phyloP scores from a whole-genome alignment of 257 asterid species.

The Vinca minor region DNA sequence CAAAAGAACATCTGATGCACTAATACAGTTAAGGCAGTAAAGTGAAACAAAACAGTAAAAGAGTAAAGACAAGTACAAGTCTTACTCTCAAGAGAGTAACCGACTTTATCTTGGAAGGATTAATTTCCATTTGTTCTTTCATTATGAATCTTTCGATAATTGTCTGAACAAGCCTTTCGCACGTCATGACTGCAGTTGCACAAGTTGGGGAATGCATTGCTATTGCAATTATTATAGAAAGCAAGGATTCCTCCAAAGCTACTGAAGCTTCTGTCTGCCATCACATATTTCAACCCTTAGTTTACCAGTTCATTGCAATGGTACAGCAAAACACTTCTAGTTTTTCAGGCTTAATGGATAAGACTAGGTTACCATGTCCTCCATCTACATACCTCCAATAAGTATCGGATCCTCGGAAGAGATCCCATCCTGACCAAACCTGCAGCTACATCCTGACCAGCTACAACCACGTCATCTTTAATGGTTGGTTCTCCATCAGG shows the following conservation, averaged over 20 bases:
- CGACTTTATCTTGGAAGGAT: constrained; percentile 61
- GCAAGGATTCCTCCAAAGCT: constrained; percentile 65
- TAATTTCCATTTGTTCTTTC: constrained; percentile 43
- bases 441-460: constrained; percentile 88
- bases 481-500: constrained; percentile 65
- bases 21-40: neutral
- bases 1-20: neutral
- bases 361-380: constrained; percentile 13
- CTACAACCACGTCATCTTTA: constrained; percentile 72
- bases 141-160: constrained; percentile 54
- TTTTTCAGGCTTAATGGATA: constrained; percentile 1
- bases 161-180: constrained; percentile 67
- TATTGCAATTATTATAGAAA: constrained; percentile 67
- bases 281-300: constrained; percentile 14
- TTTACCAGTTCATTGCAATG: neutral
- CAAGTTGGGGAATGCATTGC: constrained; percentile 93
- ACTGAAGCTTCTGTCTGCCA: constrained; percentile 60
- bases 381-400: constrained; percentile 57
- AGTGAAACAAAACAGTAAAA: neutral
- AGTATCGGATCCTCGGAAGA: constrained; percentile 65
- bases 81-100: constrained; percentile 72
- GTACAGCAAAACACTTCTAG: neutral
- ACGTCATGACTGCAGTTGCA: constrained; percentile 64
- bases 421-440: constrained; percentile 95
- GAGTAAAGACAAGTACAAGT: neutral